Percentiles rank a stretch among this genome's conserved stretches.
Evolutionary conservation across 768 basidiomycete species (phyloP).

Genomic region (Tephrocybe sp.): DNA sequence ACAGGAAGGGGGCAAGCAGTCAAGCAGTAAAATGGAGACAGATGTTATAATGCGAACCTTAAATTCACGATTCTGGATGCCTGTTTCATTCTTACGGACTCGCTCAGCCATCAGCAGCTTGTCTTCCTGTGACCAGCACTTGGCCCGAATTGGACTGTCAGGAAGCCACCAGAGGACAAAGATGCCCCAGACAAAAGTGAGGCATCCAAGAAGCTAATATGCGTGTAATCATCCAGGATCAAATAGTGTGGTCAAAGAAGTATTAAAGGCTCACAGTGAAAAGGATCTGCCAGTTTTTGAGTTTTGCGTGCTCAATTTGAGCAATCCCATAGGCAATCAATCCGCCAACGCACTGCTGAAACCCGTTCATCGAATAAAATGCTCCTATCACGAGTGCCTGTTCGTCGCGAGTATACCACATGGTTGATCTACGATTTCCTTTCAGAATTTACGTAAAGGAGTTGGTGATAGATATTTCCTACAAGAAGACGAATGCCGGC

Average conservation of each 20-base stretch:
- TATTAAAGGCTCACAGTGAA: conserved; percentile 33
- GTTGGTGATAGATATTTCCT: conserved; percentile 8
- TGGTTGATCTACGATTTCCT: conserved; percentile 45
- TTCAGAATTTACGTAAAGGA: background rate
- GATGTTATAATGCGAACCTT: conserved; percentile 26
- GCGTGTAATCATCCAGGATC: background rate
- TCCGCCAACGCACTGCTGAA: conserved; percentile 47
- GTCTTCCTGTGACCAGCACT: conserved; percentile 45
- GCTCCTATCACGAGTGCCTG: conserved; percentile 43
- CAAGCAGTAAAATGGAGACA: background rate
- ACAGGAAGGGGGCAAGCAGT: too few relatives aligned
- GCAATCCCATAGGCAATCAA: conserved; percentile 49
- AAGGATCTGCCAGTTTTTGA: conserved; percentile 51
- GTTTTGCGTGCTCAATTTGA: conserved; percentile 33
- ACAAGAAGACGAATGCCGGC: conserved; percentile 45
- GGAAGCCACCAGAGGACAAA: conserved; percentile 51
- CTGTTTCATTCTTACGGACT: conserved; percentile 49
- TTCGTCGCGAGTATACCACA: conserved; percentile 52
- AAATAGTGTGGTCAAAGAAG: background rate
- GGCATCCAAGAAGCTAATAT: conserved; percentile 37
- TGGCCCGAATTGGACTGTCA: conserved; percentile 44
- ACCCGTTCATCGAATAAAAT: conserved; percentile 46
- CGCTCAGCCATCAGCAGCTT: conserved; percentile 47
- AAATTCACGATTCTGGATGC: conserved; percentile 49
- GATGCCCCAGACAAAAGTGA: conserved; percentile 46